Percentiles rank a stretch among this genome's conserved stretches.
These are phyloP conservation scores for Lolium rigidum DNA, from an alignment of 176 grass and related monocot genomes.

Conservation along the genomic window DNA sequence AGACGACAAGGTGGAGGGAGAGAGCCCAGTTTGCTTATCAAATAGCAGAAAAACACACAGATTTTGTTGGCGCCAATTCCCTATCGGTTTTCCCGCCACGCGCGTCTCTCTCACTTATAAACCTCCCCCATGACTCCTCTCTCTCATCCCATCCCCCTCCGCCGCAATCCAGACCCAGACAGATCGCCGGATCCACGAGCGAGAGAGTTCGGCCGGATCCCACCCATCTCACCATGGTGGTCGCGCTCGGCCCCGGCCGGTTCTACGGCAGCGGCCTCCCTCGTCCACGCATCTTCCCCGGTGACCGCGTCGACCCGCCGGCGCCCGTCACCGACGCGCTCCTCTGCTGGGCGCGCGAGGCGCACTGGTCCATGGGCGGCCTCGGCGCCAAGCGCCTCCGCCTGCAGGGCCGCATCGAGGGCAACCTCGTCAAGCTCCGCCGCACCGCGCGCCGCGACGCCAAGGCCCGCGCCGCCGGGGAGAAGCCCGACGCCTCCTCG, in stretches of 20 bases:
- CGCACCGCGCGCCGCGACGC: slow-evolving; percentile 36
- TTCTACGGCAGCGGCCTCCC: slow-evolving; percentile 90
- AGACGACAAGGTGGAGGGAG: no score
- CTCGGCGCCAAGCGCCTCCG: slow-evolving; percentile 71
- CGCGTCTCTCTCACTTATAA: slow-evolving; percentile 35
- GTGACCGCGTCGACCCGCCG: slow-evolving; percentile 77
- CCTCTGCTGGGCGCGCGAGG: slow-evolving; percentile 73
- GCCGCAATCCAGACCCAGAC: background rate
- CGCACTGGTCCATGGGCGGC: slow-evolving; percentile 96
- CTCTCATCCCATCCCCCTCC: background rate
- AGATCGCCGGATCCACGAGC: background rate
- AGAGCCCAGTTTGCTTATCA: no score
- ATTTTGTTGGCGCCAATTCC: slow-evolving; percentile 50
- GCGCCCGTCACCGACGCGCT: slow-evolving; percentile 68
- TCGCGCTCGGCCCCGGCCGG: slow-evolving; percentile 60
- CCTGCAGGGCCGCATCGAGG: slow-evolving; percentile 90
- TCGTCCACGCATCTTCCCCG: slow-evolving; percentile 65
- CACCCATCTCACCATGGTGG: slow-evolving; percentile 61
- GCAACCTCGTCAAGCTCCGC: slow-evolving; percentile 81
- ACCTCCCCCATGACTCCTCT: background rate
- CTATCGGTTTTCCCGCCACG: slow-evolving; percentile 21
- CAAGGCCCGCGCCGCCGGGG: slow-evolving; percentile 27
- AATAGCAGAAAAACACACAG: no score
- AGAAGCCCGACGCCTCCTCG: slow-evolving; percentile 34
- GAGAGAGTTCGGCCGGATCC: background rate